Base-by-base conservation (phyloP, 2,329 filamentous ascomycete species). In the Emergomyces orientalis region DNA sequence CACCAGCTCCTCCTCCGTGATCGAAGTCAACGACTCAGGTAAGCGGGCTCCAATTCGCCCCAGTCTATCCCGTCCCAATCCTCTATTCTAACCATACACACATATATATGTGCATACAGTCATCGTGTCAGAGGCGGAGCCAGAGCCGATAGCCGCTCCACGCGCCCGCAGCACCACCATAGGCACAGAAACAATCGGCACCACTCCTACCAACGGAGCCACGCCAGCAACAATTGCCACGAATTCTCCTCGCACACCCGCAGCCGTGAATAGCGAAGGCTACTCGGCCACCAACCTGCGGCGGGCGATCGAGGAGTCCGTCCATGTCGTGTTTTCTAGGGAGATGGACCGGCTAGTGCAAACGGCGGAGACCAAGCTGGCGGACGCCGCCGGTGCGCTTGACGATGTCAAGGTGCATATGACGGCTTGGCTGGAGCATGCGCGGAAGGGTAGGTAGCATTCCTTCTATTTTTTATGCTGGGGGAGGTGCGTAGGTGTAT, bases 291-390 rank as follows among this genome's bases (percentile, higher is more conserved):
- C 68, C 37, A 65, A 63, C 19, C 34, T 72, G 30, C 45, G 66
- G 47, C 69, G 66, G n/a, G 65, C 71, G 9, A 65, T 69, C 57
- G 61, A 65, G 37, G 54, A 71, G 59, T 69, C 71, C 80, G 37
- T 69, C 76, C 78, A 68, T 56, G 83, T 77, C 17, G 84, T 82
- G 1, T 82, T 84, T 25, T 86, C 78, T 11, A 81, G 79, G 1
- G 84, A 88, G 5, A 81, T 82, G 1, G 79, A 83, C 1, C 79
- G 74, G 14, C 82, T 81, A 67, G 82, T 87, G 1, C 80, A 77
- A 14, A 83, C 77, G 0, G 85, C 83, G 6, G 82, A 82, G 30
- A 81, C 76, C 27, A 87, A 79, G 37, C 86, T 81, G 22, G 82
- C 81, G 61, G 83, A 79, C 58, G 66, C 67, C 30, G 65, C 64